phyloP scores from a whole-genome alignment of 345 rosid genomes.

The Angophora floribunda region DNA sequence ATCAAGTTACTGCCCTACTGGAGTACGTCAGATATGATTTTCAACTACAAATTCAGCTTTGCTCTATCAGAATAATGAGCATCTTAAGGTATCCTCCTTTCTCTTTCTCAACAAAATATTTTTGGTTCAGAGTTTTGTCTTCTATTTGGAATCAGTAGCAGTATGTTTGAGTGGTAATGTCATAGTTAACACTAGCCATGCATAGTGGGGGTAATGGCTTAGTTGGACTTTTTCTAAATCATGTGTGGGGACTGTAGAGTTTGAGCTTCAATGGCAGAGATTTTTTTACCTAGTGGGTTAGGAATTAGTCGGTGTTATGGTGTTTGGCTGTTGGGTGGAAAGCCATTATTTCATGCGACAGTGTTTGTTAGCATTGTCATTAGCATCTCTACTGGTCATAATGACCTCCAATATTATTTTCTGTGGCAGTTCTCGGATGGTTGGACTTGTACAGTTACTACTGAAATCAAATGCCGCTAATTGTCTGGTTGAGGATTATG shows the following conservation, averaged over 20 bases:
- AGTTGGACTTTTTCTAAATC: background rate
- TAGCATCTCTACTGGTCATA: background rate
- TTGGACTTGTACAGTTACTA: conserved; percentile 78
- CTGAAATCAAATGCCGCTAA: conserved; percentile 68
- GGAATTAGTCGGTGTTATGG: background rate
- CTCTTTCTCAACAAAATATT: background rate
- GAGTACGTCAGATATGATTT: conserved; percentile 93
- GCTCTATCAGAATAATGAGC: conserved; percentile 81
- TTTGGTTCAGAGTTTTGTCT: background rate
- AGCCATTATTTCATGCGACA: background rate
- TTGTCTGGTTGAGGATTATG: conserved; percentile 75
- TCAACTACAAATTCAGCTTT: conserved; percentile 69
- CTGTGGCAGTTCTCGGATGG: conserved; percentile 70
- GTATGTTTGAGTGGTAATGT: background rate
- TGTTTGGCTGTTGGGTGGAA: background rate
- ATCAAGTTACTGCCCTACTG: conserved; percentile 69
- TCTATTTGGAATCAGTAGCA: background rate
- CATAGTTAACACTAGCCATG: background rate
- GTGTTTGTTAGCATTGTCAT: background rate
- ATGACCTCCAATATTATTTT: background rate
- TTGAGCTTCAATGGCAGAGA: background rate
- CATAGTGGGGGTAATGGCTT: background rate
- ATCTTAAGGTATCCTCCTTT: conserved; percentile 48
- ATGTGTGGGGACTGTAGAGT: background rate
- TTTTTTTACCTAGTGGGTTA: background rate